A percentile compares a stretch with the other conserved stretches of the same genome.
These are phyloP conservation scores for Fusarium musae DNA, from an alignment of 2,329 filamentous ascomycete species.

Conservation along the genomic window DNA sequence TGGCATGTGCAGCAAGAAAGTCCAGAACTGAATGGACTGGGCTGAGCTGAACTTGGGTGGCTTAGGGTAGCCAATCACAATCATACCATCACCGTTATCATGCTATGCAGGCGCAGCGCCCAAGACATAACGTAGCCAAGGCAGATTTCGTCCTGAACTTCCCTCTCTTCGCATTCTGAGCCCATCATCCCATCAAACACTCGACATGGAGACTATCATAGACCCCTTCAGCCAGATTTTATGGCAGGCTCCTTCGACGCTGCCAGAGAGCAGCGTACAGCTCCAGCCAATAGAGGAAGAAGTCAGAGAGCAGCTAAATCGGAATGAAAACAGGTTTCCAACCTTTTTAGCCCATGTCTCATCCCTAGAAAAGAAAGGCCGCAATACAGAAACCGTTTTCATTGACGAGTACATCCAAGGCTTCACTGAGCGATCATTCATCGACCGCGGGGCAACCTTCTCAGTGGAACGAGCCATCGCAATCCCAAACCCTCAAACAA, in stretches of 20 bases:
- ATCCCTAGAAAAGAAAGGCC: neutral
- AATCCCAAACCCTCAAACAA: neutral
- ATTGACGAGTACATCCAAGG: neutral
- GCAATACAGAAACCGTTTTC: neutral
- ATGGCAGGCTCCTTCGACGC: neutral
- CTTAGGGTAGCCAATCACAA: neutral
- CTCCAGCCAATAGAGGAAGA: accelerated
- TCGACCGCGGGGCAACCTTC: neutral
- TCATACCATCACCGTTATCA: accelerated
- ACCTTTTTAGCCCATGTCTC: neutral
- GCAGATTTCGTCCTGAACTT: neutral
- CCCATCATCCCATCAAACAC: accelerated
- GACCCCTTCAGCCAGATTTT: neutral
- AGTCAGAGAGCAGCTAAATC: neutral
- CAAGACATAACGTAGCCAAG: neutral
- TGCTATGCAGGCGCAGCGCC: neutral
- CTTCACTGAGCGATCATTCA: neutral
- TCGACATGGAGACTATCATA: neutral
- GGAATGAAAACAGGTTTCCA: neutral
- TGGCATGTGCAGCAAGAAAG: neutral
- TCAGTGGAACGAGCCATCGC: neutral
- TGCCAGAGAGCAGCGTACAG: accelerated
- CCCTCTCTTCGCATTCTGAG: accelerated
- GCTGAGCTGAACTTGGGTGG: neutral
- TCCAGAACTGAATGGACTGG: neutral